Evolutionary conservation across 345 rosid species (phyloP).

Genomic region (Rubroshorea leprosula): DNA sequence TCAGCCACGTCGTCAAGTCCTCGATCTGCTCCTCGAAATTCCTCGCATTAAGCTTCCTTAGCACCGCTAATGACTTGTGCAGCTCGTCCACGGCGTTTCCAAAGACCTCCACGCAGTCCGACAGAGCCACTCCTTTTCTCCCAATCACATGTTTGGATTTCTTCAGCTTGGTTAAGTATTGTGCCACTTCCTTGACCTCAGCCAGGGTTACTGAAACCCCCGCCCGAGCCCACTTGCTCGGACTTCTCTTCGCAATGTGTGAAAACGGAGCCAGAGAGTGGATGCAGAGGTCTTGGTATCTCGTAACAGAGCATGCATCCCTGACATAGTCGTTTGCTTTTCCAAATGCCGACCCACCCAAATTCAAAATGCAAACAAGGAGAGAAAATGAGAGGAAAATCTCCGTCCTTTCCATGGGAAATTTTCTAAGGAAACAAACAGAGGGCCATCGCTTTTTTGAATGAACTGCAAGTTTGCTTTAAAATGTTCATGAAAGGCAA

Average conservation of each 20-base stretch:
- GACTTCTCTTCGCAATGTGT: constrained; percentile 45
- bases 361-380: constrained; percentile 21
- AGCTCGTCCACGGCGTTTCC: constrained; percentile 54
- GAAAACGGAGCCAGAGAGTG: constrained; percentile 60
- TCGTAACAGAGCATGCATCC: constrained; percentile 78
- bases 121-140: constrained; percentile 45
- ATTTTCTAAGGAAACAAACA: background rate
- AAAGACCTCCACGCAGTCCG: constrained; percentile 63
- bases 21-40: constrained; percentile 51
- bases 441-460: no score
- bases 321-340: constrained; percentile 29
- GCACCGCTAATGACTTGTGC: constrained; percentile 47
- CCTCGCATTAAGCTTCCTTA: constrained; percentile 41
- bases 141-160: constrained; percentile 18
- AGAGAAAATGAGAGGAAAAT: constrained; percentile 18
- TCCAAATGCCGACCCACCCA: constrained; percentile 13
- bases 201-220: constrained; percentile 69
- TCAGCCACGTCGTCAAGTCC: constrained; percentile 63
- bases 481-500: constrained; percentile 18
- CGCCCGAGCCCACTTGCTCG: constrained; percentile 77
- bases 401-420: constrained; percentile 3
- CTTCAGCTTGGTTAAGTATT: constrained; percentile 29
- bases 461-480: background rate
- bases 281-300: constrained; percentile 54
- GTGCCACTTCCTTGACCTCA: constrained; percentile 42